These are phyloP conservation scores for Chloropicon primus DNA, from an alignment of 139 green algal genomes.

Conservation along the genomic window DNA sequence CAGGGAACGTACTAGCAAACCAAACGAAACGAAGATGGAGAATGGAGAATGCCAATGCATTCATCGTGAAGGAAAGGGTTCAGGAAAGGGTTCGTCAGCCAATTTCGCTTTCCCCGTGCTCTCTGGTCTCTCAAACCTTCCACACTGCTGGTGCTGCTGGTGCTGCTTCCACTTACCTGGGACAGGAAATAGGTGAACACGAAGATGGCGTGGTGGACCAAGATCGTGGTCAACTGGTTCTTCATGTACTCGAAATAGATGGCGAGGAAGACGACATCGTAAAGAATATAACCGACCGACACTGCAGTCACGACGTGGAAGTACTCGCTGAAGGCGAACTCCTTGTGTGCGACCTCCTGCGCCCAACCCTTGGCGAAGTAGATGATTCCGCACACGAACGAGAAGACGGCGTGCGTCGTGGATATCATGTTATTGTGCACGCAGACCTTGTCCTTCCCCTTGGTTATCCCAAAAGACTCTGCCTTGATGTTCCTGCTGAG, in stretches of 20 bases:
- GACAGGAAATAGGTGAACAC: not conserved
- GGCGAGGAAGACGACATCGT: not conserved
- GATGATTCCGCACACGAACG: not conserved
- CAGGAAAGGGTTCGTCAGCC: no score
- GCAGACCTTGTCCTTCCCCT: not conserved
- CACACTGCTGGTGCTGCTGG: no score
- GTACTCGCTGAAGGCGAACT: not conserved
- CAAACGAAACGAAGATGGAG: no score
- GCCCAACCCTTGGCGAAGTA: not conserved
- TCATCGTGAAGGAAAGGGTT: no score
- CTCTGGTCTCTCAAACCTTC: no score
- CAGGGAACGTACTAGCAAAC: not conserved
- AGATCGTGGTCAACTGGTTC: not conserved
- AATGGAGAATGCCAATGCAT: no score
- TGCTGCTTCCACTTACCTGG: not conserved
- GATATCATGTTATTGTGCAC: not conserved
- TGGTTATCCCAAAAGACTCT: not conserved
- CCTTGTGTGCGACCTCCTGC: not conserved
- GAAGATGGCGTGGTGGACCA: not conserved
- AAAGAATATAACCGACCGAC: not conserved
- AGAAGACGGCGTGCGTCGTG: not conserved
- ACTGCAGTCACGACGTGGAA: not conserved
- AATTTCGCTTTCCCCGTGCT: no score
- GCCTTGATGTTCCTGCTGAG: not conserved
- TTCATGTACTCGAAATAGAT: not conserved